Evolutionary conservation across 2,329 filamentous ascomycete genomes (phyloP).

Genomic region (Pseudocercospora fijiensis): DNA sequence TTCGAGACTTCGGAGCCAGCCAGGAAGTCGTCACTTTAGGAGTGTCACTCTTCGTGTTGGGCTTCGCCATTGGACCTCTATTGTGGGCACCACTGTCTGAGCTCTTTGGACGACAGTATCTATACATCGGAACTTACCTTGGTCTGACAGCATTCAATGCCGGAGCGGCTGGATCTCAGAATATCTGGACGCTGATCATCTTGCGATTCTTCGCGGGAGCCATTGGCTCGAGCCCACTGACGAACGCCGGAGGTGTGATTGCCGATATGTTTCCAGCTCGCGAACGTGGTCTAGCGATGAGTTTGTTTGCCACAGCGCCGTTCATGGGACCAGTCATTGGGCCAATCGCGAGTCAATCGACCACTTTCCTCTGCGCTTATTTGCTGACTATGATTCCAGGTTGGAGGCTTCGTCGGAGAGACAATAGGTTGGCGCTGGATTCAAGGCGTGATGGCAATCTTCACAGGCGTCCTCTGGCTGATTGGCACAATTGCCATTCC

Average conservation of each 20-base stretch:
- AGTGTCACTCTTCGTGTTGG: conserved; percentile 63
- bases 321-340: conserved; percentile 59
- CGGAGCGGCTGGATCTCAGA: conserved; percentile 46
- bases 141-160: conserved; percentile 44
- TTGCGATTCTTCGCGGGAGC: conserved; percentile 49
- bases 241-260: conserved; percentile 50
- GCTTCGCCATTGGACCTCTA: conserved; percentile 57
- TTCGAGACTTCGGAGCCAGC: conserved; percentile 54
- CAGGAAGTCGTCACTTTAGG: conserved; percentile 60
- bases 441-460: conserved; percentile 61
- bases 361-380: no score
- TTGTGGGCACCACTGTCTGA: conserved; percentile 62
- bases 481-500: conserved; percentile 53
- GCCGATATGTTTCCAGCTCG: conserved; percentile 48
- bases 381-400: no score
- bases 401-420: conserved; percentile 64
- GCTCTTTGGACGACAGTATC: conserved; percentile 52
- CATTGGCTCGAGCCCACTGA: conserved; percentile 46
- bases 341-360: conserved; percentile 49
- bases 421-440: conserved; percentile 68
- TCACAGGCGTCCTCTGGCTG: conserved; percentile 62
- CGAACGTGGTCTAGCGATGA: conserved; percentile 54
- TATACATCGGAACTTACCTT: conserved; percentile 41
- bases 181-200: conserved; percentile 46
- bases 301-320: conserved; percentile 65